Evolutionary conservation across 140 eudicot species (phyloP), one percentile per base, ranked within the genome.

Genomic region (Anethum foeniculum): DNA sequence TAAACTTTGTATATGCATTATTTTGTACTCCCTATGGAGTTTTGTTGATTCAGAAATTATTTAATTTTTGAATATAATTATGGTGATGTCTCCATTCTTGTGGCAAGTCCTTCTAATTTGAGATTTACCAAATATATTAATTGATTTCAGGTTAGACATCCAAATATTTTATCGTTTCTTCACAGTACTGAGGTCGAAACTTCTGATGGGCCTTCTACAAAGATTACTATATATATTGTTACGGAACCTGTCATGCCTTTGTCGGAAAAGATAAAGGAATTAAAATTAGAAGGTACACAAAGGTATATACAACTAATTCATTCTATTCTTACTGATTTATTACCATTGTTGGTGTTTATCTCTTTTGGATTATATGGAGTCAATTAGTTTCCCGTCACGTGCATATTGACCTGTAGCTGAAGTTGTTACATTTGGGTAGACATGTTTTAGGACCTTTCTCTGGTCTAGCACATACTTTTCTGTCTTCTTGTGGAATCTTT

Each of bases 231-330:
- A 64, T 94, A 94, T 85, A 89, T 94, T 56, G 98, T 94, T 43
- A 94, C 98, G 27, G 98, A 94, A 85, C 96, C 98, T 67, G 98
- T 94, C 71, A 92, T 92, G 97, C 98, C 97, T 72, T 88, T 94
- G 79, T 88, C 96, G 15, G 97, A 94, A 83, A 92, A 94, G 88
- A 90, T 94, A 69, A 94, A 87, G 91, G 98, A 94, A 86, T 86
- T 94, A 85, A 94, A 96, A 78, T 85, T 94, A 84, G 84, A 90
- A 87, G 98, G 98, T 72, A 86, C 82, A 81, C 96, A 88, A 83
- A 94, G 97, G 98, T 94, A 84, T 79, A 72, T 62, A 67, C 48
- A 13, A 62, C 77, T 73, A 76, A 60, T 34, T 34, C 46, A 54
- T 69, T 65, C 8, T 23, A 77, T 52, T 85, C 32, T 83, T 77